Evolutionary conservation across 164 flowering plant species (phyloP).

Genomic region (Stephania yunnanensis): DNA sequence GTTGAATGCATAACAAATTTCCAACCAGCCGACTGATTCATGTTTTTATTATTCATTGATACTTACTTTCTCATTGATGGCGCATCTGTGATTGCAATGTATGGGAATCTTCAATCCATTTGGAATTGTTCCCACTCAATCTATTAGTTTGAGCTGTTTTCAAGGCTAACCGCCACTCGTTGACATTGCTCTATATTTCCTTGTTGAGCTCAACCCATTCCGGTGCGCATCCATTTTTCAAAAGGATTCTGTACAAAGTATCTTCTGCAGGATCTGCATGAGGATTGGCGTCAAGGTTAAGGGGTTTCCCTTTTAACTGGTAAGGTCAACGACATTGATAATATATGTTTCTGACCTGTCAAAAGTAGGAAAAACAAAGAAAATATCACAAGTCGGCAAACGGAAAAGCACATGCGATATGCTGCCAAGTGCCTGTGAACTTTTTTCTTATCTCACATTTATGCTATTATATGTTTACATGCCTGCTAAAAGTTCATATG

Average conservation of each 20-base stretch:
- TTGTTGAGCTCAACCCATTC: slow-evolving; percentile 99
- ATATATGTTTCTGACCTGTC: slow-evolving; percentile 88
- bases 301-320: slow-evolving; percentile 96
- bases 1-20: not conserved
- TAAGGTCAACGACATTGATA: slow-evolving; percentile 76
- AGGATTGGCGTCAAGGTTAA: slow-evolving; percentile 58
- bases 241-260: slow-evolving; percentile 71
- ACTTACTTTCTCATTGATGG: no score
- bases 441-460: no score
- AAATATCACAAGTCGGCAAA: not conserved
- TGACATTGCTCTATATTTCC: no score
- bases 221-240: slow-evolving; percentile 80
- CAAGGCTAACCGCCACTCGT: no score
- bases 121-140: no score
- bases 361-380: slow-evolving; percentile 7
- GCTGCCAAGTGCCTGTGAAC: no score
- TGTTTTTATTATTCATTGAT: no score
- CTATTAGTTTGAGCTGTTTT: no score
- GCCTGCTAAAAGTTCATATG: not conserved
- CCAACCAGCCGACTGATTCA: not conserved
- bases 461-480: not conserved
- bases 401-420: no score
- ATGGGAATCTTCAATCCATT: no score
- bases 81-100: no score
- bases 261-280: slow-evolving; percentile 95